A percentile compares a stretch with the other conserved stretches of the same genome.
phyloP scores from a whole-genome alignment of 192 early-diverging fungal genomes.

The Rhizophagus clarus region DNA sequence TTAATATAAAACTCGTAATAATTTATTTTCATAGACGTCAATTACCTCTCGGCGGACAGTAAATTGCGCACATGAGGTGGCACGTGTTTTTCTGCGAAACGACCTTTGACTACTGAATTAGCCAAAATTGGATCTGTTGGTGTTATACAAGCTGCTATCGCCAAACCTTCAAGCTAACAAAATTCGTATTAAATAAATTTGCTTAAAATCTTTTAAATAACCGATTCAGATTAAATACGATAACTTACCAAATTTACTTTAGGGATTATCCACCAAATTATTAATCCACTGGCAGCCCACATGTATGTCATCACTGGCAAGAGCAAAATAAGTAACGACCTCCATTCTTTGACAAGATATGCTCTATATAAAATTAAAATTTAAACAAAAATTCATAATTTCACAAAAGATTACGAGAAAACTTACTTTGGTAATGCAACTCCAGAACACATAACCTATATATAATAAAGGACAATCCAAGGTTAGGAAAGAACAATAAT shows the following conservation, averaged over 20 bases:
- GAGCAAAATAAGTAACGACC: conserved; percentile 67
- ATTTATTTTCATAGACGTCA: not conserved
- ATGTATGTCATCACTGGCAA: conserved; percentile 81
- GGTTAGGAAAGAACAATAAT: not conserved
- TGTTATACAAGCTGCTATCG: conserved; percentile 81
- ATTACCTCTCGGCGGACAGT: conserved; percentile 70
- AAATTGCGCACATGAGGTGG: conserved; percentile 73
- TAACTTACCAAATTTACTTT: conserved; percentile 55
- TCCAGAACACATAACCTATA: conserved; percentile 81
- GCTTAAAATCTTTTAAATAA: not conserved
- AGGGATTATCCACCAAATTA: conserved; percentile 65
- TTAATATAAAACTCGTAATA: conserved; percentile 2
- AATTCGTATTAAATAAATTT: conserved; percentile 2
- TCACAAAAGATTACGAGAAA: not conserved
- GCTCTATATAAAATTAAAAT: conserved; percentile 36
- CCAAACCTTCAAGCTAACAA: conserved; percentile 66
- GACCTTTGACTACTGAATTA: conserved; percentile 92
- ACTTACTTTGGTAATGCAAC: conserved; percentile 75
- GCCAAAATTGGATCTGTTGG: conserved; percentile 93
- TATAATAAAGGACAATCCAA: conserved; percentile 34
- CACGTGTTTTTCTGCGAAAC: conserved; percentile 90
- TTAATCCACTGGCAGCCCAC: conserved; percentile 72
- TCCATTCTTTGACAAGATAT: conserved; percentile 67
- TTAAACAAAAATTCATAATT: not conserved
- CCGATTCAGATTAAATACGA: not conserved